Evolutionary conservation across 805 yeast genomes (phyloP), one percentile per base, ranked within the genome.

Genomic region (Isabelozyma gotoi): DNA sequence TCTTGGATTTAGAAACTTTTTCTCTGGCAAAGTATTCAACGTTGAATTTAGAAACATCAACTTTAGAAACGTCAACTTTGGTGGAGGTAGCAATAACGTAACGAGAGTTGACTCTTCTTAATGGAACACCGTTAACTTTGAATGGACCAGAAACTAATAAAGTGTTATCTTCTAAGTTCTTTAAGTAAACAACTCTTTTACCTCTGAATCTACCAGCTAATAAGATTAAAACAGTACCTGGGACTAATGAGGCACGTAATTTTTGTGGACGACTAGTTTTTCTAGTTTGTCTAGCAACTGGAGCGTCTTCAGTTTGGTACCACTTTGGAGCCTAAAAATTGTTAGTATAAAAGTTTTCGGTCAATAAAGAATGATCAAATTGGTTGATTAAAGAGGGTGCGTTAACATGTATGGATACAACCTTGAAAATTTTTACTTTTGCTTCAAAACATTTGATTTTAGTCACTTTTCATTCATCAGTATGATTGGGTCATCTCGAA

Each of bases 161-260:
- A 56, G 97, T 92, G 89, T 89, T 88, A 84, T 94, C 98, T 79
- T 90, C 96, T 71, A 94, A 83, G 76, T 85, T 78, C 85, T 92
- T 92, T 74, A 92, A 85, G 86, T 86, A 87, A 57, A 92, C 98
- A 65, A 94, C 99, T 81, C 98, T 91, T 88, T 92, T 94, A 76
- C 99, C 99, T 79, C 99, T 88, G 96, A 90, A 92, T 78, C 97
- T 89, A 73, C 99, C 99, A 67, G 98, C 97, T 72, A 92, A 84
- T 74, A 92, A 79, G 76, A 92, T 92, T 73, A 94, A 81, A 61
- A 92, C 97, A 68, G 97, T 87, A 74, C 99, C 99, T 76, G 97
- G 97, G 60, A 87, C 95, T 68, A 92, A 81, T 54, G 97, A 86
- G 67, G 96, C 81, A 77, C 98, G 90, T 76, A 94, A 82, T 77